Evolutionary conservation across 1,284 basidiomycete species (phyloP), one percentile per base, ranked within the genome.

Genomic region (Rhizopogon hawkerae): DNA sequence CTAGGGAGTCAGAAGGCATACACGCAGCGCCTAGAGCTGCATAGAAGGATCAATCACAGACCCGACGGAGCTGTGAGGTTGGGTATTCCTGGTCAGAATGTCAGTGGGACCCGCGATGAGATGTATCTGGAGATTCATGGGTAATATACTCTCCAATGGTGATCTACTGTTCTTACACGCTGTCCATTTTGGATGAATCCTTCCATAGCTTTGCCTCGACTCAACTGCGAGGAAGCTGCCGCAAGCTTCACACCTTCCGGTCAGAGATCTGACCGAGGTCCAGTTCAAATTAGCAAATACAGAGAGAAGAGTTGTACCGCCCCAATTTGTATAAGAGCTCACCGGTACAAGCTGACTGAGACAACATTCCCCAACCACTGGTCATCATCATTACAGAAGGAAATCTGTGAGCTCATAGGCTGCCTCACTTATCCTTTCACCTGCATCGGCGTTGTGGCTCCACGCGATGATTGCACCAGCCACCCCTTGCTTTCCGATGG

Each of bases 401-500:
- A 13, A 9, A 13, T 18, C 26, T 21, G 41, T 43, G 41, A 33
- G 29, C 41, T 43, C 29, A 18, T n/a, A 33, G 41, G 41, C 8
- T 18, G 41, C 18, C 18, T 8, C 16, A 31, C 2, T 10, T 33
- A 33, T 43, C 31, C 41, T 33, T 54, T 58, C 62, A 56, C 56
- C 53, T 63, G 70, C 64, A 76, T 73, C 76, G 69, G 64, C 63
- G 62, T 62, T 57, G 67, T 58, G 56, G 67, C 56, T 62, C 67
- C 68, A 54, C 63, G 68, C 68, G 68, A 24, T 38, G 65, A 69
- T 56, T 58, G 56, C 59, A 41, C 60, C 55, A 53, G 47, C n/a
- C 49, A 52, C 55, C 53, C 55, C 54, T 60, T 51, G 43, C 54
- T 58, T 58, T 64, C 60, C 46, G 54, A 56, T 66, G 57, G 57